Evolutionary conservation across 805 yeast species (phyloP), one percentile per base, ranked within the genome.

Genomic region (Candida railenensis): DNA sequence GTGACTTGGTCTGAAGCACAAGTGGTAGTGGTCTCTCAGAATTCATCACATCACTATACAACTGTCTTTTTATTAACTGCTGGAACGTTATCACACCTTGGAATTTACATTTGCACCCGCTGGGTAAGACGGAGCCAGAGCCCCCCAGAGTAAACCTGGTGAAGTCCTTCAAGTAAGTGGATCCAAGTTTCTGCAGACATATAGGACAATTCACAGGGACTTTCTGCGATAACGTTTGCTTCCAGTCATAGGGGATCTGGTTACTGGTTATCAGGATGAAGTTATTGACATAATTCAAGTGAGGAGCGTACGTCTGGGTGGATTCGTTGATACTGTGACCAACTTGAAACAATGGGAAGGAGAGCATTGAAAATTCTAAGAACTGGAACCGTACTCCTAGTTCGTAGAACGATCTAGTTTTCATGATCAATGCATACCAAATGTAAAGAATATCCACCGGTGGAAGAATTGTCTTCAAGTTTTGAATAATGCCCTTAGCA

Each of bases 391-490:
- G 18, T 14, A 34, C 22, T 4, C 45, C 45, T 40, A 42, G 21
- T 18, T 42, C 45, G 22, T 42, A 42, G 33, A 15, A 42, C 22
- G 33, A 21, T 4, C 16, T 33, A 5, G 40, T 34, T 21, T 21
- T 42, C 22, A 22, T 22, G 7, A 16, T 20, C 34, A 42, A 28
- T 21, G 33, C 39, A 34, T 42, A 42, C 45, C 45, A 42, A 9
- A 42, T 25, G 20, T 42, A 42, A 8, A 42, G 32, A 12, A 42
- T 34, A 14, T 42, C 45, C 4, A 42, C 19, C 9, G 45, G 45
- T 16, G 45, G 45, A 7, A 42, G 20, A 30, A 20, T 20, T 9
- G 45, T 16, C 7, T 11, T 11, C 9, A 36, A 15, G 19, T 12
- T 34, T n/a, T 36, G 45, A 19, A 32, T 42, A 37, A 32, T 34